Percentiles rank a stretch among this genome's conserved stretches.
phyloP scores from a whole-genome alignment of 495 filamentous ascomycete genomes.

The Parachaetomium inaequale region DNA sequence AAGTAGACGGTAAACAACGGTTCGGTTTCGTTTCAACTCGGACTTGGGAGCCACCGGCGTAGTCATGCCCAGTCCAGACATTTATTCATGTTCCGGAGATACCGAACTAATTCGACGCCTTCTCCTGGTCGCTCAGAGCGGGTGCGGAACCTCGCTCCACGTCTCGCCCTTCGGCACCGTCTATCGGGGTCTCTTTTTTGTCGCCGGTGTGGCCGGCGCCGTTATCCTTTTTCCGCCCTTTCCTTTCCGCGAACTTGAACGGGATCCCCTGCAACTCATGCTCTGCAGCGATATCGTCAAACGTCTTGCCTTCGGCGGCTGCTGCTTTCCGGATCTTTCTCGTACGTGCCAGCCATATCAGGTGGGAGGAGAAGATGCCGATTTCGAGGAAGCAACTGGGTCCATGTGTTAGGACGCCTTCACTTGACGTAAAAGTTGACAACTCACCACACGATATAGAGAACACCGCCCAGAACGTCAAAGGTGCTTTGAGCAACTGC shows the following conservation, averaged over 20 bases:
- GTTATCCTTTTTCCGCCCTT: background rate
- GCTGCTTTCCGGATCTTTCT: slow-evolving; percentile 57
- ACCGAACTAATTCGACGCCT: background rate
- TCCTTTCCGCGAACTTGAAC: slow-evolving; percentile 44
- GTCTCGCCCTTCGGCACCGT: background rate
- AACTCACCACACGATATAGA: slow-evolving; percentile 65
- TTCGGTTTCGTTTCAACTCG: too few species aligned
- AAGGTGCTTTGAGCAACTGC: slow-evolving; percentile 64
- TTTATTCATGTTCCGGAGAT: background rate
- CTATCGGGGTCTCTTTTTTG: background rate
- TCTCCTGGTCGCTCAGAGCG: background rate
- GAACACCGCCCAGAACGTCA: slow-evolving; percentile 63
- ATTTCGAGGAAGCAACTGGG: slow-evolving; percentile 59
- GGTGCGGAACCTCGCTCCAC: background rate
- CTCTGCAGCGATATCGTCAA: slow-evolving; percentile 59
- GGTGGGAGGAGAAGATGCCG: slow-evolving; percentile 66
- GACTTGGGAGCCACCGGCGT: too few species aligned
- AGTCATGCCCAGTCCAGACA: too few species aligned
- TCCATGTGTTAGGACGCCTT: background rate
- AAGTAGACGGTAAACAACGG: too few species aligned
- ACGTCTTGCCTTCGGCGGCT: slow-evolving; percentile 52
- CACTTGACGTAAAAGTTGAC: background rate
- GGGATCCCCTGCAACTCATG: slow-evolving; percentile 32
- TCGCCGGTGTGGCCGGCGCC: background rate
- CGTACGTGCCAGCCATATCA: slow-evolving; percentile 64